These are phyloP conservation scores for Ceriops decandra DNA, from an alignment of 345 rosid genomes.

Conservation along the genomic window DNA sequence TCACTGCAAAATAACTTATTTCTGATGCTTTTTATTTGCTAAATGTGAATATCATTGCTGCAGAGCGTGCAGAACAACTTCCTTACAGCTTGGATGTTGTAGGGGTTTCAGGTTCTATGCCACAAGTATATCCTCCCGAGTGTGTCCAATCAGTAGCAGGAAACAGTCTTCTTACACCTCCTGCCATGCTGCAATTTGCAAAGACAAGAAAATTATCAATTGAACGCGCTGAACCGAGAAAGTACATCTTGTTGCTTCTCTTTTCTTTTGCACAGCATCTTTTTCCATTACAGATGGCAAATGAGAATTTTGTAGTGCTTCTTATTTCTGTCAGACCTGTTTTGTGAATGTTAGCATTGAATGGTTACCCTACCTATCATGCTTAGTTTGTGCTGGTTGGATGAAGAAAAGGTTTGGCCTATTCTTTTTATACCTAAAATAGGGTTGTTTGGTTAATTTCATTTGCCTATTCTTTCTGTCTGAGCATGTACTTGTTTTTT, in stretches of 20 bases:
- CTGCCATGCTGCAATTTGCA: constrained; percentile 82
- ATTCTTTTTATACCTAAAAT: constrained; percentile 2
- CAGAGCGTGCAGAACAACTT: constrained; percentile 38
- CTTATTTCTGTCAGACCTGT: not conserved
- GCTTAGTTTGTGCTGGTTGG: not conserved
- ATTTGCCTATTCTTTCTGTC: too few relatives aligned
- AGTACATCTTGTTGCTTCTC: constrained; percentile 44
- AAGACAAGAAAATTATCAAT: constrained; percentile 87
- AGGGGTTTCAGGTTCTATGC: constrained; percentile 51
- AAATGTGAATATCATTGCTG: constrained; percentile 32
- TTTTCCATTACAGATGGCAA: not conserved
- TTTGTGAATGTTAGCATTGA: not conserved
- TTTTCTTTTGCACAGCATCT: not conserved
- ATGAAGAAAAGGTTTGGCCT: not conserved
- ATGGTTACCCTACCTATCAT: not conserved
- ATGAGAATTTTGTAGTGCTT: not conserved
- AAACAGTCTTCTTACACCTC: constrained; percentile 50
- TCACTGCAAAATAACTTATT: not conserved
- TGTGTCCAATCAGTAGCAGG: constrained; percentile 60
- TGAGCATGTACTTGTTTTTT: not conserved
- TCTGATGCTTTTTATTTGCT: constrained; percentile 37
- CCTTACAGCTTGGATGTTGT: constrained; percentile 40
- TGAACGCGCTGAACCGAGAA: constrained; percentile 80
- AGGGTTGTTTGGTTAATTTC: not conserved
- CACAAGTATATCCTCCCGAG: constrained; percentile 59